phyloP scores from a whole-genome alignment of 306 rosid genomes.

The Carpinus fangiana region DNA sequence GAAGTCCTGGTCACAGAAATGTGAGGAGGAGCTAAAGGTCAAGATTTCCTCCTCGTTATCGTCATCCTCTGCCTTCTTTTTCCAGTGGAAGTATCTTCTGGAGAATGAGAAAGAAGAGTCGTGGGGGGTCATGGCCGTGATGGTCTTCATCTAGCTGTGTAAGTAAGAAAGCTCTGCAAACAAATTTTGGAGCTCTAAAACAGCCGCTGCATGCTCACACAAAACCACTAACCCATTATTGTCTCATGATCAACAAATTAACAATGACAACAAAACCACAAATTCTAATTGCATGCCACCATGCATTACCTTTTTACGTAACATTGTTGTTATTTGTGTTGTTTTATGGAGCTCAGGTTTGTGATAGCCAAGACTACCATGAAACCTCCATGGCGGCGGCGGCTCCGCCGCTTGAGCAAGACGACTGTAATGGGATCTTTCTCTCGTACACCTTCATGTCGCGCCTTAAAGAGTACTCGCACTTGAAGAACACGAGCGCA shows the following conservation, averaged over 20 bases:
- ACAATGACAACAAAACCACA: background rate
- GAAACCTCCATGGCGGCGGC: constrained; percentile 13
- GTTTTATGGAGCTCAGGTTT: constrained; percentile 18
- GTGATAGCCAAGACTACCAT: constrained; percentile 40
- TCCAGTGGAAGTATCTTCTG: constrained; percentile 73
- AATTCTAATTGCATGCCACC: constrained; percentile 33
- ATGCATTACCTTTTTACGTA: constrained; percentile 4
- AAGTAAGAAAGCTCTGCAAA: too few relatives aligned
- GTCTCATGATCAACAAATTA: background rate
- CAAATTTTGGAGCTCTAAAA: too few relatives aligned
- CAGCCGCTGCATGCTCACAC: constrained; percentile 16
- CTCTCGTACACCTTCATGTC: constrained; percentile 48
- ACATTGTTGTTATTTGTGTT: constrained; percentile 18
- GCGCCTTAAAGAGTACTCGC: constrained; percentile 57
- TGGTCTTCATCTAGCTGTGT: constrained; percentile 57
- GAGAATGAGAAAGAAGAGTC: constrained; percentile 91
- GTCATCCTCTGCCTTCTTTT: constrained; percentile 43
- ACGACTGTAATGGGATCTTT: constrained; percentile 69
- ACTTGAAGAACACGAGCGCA: constrained; percentile 53
- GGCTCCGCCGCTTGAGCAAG: constrained; percentile 26
- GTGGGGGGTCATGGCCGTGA: constrained; percentile 66
- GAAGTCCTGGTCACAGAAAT: constrained; percentile 30
- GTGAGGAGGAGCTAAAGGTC: constrained; percentile 46
- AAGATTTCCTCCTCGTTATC: constrained; percentile 50
- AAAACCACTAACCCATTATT: background rate